Evolutionary conservation across 345 rosid species (phyloP), one percentile per base, ranked within the genome.

Genomic region (Melaleuca quinquenervia): DNA sequence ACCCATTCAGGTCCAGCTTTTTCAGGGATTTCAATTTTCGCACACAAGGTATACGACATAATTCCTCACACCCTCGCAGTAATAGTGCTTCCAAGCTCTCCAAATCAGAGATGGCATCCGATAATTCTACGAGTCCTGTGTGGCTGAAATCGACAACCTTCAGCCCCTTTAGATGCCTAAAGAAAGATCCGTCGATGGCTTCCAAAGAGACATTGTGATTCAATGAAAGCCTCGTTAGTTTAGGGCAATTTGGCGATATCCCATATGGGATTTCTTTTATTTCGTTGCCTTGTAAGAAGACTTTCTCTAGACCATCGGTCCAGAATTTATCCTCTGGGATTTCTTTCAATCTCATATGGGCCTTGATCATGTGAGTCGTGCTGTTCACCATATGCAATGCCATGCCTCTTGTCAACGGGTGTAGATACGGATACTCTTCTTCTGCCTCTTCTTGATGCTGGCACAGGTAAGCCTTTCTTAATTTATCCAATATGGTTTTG

Each of bases 1-100:
- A 54, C 1, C 6, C 3, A 6, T 0, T 0, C 3, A 88, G 86
- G 41, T 90, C 88, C n/a, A 90, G 10, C 26, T 48, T 83, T 84
- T 12, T 78, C 7, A 90, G 76, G 54, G 58, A 22, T n/a, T 0
- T 1, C 5, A 89, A 41, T 3, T 83, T 83, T 7, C 50, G 74
- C 7, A 90, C 78, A 12, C 82, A 84, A 14, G 92, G 92, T 16
- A 90, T 18, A 11, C 9, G 4, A 18, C 1, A 1, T 49, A 90
- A 50, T 0, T 0, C 0, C 0, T 0, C 0, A 52, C 90, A 87
- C 0, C 0, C 1, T 10, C 1, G 1, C 0, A 89, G 84, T 15
- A 85, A 24, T 9, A 90, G 7, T 50, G 87, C 82, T 16, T 50
- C 82, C 20, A 89, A 86, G 27, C 14, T 41, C 22, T 16, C 60